Percentiles rank a stretch among this genome's conserved stretches.
phyloP scores from a whole-genome alignment of 2,329 filamentous ascomycete species.

The Graphiopsis chlorocephala region DNA sequence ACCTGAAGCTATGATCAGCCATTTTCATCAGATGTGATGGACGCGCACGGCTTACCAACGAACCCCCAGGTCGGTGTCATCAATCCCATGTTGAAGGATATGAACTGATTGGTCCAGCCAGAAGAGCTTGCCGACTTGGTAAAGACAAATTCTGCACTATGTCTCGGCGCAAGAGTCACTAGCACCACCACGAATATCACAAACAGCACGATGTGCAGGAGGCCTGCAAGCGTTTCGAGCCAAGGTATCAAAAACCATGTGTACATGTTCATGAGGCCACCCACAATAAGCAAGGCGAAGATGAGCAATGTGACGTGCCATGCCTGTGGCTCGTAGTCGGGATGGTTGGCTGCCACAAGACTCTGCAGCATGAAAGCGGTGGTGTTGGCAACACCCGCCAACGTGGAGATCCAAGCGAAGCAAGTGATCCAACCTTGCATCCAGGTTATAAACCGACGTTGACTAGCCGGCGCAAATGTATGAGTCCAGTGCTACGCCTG shows the following conservation, averaged over 20 bases:
- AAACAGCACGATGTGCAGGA: conserved; percentile 25
- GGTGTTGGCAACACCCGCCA: conserved; percentile 30
- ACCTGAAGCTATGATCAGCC: conserved; percentile 16
- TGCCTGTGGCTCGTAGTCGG: conserved; percentile 32
- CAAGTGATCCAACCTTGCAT: conserved; percentile 42
- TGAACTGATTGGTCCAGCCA: conserved; percentile 26
- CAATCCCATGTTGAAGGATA: conserved; percentile 26
- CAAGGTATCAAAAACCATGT: conserved; percentile 38
- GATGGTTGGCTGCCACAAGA: conserved; percentile 33
- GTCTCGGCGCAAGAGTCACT: conserved; percentile 21
- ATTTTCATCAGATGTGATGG: not conserved
- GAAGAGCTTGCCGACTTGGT: conserved; percentile 19
- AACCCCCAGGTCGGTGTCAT: conserved; percentile 26
- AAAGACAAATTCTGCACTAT: conserved; percentile 25
- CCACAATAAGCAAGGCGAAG: conserved; percentile 35
- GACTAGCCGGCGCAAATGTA: conserved; percentile 22
- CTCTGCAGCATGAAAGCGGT: conserved; percentile 38
- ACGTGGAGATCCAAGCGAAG: conserved; percentile 38
- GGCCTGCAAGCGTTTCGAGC: conserved; percentile 24
- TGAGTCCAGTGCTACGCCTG: conserved; percentile 24
- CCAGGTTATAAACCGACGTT: conserved; percentile 30
- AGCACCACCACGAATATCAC: conserved; percentile 25
- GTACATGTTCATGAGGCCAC: conserved; percentile 34
- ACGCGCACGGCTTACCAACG: conserved; percentile 20
- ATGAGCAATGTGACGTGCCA: conserved; percentile 44